These are phyloP conservation scores for Coelastrella sp. DNA, from an alignment of 139 green algal species.

Conservation along the genomic window DNA sequence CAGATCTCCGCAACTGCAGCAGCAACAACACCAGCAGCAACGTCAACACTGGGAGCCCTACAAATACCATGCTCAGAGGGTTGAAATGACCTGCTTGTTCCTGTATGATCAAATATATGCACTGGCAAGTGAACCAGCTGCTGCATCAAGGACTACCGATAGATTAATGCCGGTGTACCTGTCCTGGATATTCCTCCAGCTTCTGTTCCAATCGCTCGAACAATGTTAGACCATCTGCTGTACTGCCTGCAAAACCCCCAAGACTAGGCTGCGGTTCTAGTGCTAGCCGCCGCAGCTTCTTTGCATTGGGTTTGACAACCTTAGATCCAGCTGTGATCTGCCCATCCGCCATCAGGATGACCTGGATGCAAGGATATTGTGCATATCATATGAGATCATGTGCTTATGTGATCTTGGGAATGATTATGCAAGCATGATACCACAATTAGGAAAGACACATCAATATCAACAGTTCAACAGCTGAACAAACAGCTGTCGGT, in stretches of 20 bases:
- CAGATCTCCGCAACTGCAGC: constrained; percentile 80
- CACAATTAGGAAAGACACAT: too few species aligned
- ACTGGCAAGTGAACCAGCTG: too few species aligned
- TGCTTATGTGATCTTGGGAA: too few species aligned
- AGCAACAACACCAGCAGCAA: not conserved
- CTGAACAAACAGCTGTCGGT: too few species aligned
- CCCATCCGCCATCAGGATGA: constrained; percentile 88
- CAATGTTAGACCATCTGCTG: constrained; percentile 45
- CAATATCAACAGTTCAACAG: too few species aligned
- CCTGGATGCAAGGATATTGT: too few species aligned
- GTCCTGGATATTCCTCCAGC: constrained; percentile 83
- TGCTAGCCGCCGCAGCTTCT: constrained; percentile 80
- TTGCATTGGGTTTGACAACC: constrained; percentile 91
- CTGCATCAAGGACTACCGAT: too few species aligned
- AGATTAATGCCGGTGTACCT: not conserved
- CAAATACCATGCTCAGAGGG: too few species aligned
- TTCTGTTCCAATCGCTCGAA: constrained; percentile 77
- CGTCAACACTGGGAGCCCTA: not conserved
- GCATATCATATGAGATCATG: too few species aligned
- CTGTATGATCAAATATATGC: too few species aligned
- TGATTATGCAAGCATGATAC: too few species aligned
- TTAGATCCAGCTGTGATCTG: constrained; percentile 82
- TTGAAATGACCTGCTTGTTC: too few species aligned
- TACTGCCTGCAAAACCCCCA: constrained; percentile 78
- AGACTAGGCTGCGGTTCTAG: constrained; percentile 56